These are phyloP conservation scores for Rostrohypoxylon terebratum DNA, from an alignment of 495 filamentous ascomycete species.

Conservation along the genomic window DNA sequence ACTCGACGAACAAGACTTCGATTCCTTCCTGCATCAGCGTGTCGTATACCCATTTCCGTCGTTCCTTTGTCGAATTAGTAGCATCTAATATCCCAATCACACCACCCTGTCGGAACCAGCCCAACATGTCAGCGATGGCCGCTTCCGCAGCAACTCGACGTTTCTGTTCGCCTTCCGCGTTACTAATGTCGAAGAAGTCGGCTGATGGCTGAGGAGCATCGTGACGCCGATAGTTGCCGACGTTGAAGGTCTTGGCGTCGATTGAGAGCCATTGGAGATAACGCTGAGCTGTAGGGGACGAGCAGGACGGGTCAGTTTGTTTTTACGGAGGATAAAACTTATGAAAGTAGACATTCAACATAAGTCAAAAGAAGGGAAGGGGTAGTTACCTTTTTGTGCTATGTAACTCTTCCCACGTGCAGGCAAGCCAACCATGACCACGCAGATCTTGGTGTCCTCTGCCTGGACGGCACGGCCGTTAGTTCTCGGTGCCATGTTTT, in stretches of 20 bases:
- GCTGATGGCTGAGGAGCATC: conserved; percentile 87
- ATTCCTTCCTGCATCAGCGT: conserved; percentile 76
- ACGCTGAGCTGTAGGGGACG: conserved; percentile 74
- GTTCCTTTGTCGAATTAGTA: conserved; percentile 89
- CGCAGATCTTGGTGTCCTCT: conserved; percentile 94
- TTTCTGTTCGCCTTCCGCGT: conserved; percentile 89
- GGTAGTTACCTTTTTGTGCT: conserved; percentile 96
- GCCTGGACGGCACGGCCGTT: conserved; percentile 72
- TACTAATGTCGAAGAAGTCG: conserved; percentile 91
- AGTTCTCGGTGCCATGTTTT: conserved; percentile 59
- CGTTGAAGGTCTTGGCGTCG: conserved; percentile 92
- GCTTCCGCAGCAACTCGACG: conserved; percentile 88
- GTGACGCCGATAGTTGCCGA: conserved; percentile 90
- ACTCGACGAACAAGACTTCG: conserved; percentile 94
- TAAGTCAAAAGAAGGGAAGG: conserved; percentile 20
- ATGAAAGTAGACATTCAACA: background rate
- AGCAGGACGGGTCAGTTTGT: conserved; percentile 38
- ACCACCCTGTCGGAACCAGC: conserved; percentile 84
- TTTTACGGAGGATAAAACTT: no score
- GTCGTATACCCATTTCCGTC: conserved; percentile 92
- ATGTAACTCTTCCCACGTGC: conserved; percentile 97
- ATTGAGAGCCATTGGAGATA: conserved; percentile 98
- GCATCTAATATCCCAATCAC: conserved; percentile 93
- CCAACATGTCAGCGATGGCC: conserved; percentile 89
- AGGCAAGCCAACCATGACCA: conserved; percentile 98